Evolutionary conservation across 192 early-diverging fungal species (phyloP), one percentile per base, ranked within the genome.

Genomic region (Coemansia sp.): DNA sequence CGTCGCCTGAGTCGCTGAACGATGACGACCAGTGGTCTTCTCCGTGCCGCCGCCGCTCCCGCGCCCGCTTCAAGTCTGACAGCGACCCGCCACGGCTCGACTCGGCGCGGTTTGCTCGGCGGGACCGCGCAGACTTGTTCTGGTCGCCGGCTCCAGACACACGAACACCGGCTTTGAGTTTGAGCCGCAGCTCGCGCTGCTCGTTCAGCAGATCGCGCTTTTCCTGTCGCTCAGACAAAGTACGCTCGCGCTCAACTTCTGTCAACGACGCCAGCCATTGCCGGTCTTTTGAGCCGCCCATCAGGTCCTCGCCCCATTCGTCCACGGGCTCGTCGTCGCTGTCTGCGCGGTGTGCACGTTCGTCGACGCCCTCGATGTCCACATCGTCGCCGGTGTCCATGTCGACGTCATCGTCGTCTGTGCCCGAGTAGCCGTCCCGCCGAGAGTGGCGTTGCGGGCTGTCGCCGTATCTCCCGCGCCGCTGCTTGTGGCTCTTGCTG

Each of bases 161-260:
- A 12, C 42, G 57, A 23, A n/a, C 26, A 6, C 54, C 54, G 2
- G 54, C 54, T 5, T 56, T 56, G 5, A 56, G 20, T 31, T 56
- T 56, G 12, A 56, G 54, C 26, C 34, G 54, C 49, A 82, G 55
- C 64, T 82, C 74, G 9, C 69, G 52, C 51, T 72, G 80, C 54
- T 82, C 74, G 40, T 70, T 68, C 25, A 77, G 65, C 42, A 73
- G 5, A 15, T 82, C 74, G 57, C 74, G 80, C 12, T 75, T 82
- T 57, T 93, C 90, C 21, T 87, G 84, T 25, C 91, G 86, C 49
- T 93, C 91, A 8, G 85, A 75, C 36, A 93, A 78, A 73, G 91
- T 90, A 26, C 79, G 81, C 66, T 93, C 91, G 55, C 91, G 83
- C 49, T 91, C 89, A 17, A 93, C 80, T 69, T 90, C 91, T 9